phyloP scores from a whole-genome alignment of 108 stramenopile genomes.

The Skeletonema marinoi region DNA sequence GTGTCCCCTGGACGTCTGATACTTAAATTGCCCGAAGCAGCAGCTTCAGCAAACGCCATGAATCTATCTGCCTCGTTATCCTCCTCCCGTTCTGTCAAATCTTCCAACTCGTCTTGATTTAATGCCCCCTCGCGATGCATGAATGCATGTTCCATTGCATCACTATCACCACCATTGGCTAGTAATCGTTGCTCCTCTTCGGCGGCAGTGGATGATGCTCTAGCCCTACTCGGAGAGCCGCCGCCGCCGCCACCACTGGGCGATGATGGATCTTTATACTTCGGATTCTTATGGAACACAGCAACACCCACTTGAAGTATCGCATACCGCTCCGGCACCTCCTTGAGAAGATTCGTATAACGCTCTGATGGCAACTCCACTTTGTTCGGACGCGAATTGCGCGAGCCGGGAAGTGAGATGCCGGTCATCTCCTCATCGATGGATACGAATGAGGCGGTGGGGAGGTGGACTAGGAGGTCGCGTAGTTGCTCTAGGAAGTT shows the following conservation, averaged over 20 bases:
- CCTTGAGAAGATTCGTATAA: conserved; percentile 53
- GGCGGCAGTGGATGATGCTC: not conserved
- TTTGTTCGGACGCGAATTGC: conserved; percentile 44
- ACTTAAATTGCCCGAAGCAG: too few relatives aligned
- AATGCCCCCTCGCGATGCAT: conserved; percentile 48
- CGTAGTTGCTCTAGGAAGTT: conserved; percentile 58
- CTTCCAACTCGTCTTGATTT: conserved; percentile 45
- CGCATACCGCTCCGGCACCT: conserved; percentile 68
- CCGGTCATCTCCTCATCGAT: conserved; percentile 91
- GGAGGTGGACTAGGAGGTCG: conserved; percentile 70
- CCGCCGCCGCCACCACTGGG: not conserved
- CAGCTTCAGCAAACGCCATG: not conserved
- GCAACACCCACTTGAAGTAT: conserved; percentile 81
- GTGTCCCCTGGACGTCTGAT: too few relatives aligned
- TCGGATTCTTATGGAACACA: conserved; percentile 67
- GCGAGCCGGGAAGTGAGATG: conserved; percentile 48
- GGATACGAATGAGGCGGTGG: conserved; percentile 68
- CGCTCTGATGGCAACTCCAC: conserved; percentile 60
- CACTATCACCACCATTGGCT: conserved; percentile 5
- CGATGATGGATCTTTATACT: not conserved
- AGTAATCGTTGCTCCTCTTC: not conserved
- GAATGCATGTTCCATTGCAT: conserved; percentile 38
- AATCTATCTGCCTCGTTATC: not conserved
- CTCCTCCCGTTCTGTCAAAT: conserved; percentile 41
- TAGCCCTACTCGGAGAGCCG: not conserved